Evolutionary conservation across 495 filamentous ascomycete species (phyloP), one percentile per base, ranked within the genome.

Genomic region (Articulospora tetracladia): DNA sequence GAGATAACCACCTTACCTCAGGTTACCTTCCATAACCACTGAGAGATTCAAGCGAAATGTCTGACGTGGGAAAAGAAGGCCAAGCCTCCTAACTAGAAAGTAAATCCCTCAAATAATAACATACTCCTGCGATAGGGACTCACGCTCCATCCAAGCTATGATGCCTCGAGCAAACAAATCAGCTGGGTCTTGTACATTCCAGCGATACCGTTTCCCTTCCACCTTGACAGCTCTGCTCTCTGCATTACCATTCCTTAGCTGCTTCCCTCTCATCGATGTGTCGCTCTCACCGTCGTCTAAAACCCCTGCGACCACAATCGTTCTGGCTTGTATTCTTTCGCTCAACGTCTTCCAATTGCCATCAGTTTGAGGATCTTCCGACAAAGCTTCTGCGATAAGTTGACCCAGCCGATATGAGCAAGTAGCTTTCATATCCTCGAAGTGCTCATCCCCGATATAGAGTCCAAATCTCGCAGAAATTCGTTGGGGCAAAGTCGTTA

Each of bases 121-220:
- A 28, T 34, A 72, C 4, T 47, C 59, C 34, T 41, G 32, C 0
- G 72, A 71, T 49, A 74, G 39, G 19, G 61, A 61, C 7, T 52
- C 26, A 11, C 53, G 15, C 48, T 74, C 69, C 24, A 70, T 58
- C 73, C 73, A 74, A 17, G 69, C 67, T 50, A 49, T 61, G 8
- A 74, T 50, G 13, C 68, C 67, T 34, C 59, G 63, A 12, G 71
- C 69, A 59, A 75, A 75, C 6, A 74, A 25, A 46, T 62, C 19
- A 34, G n/a, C n/a, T 0, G 72, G 72, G 47, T 66, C 36, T 47
- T 75, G 73, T 44, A 74, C 46, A 62, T 74, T 65, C 72, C 73
- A 75, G 19, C 65, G 70, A 62, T 75, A 72, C 24, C 65, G 61
- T 22, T 66, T 69, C 12, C 63, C 67, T 48, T 41, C 65, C n/a